phyloP scores from a whole-genome alignment of 2,329 filamentous ascomycete species.

The Aspergillus floridensis region DNA sequence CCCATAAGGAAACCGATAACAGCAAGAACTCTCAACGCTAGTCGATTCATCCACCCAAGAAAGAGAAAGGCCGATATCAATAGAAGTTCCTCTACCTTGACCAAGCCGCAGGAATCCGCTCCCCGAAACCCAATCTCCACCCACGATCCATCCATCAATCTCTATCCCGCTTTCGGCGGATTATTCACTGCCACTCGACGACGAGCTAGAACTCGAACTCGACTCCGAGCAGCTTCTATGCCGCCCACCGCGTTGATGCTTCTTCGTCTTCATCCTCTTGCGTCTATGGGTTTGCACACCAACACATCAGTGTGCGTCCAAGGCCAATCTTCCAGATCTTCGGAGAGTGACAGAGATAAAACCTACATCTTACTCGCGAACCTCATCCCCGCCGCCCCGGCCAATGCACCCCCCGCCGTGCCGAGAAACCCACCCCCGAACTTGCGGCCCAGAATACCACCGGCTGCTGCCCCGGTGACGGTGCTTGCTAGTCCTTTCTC shows the following conservation, averaged over 20 bases:
- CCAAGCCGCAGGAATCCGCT: no score
- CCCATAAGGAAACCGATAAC: no score
- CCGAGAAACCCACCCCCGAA: conserved; percentile 34
- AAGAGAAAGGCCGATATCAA: no score
- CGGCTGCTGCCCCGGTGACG: conserved; percentile 37
- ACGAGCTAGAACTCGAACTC: conserved; percentile 17
- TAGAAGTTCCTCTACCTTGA: no score
- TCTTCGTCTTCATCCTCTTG: conserved; percentile 27
- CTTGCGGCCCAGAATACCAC: conserved; percentile 36
- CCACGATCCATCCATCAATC: no score
- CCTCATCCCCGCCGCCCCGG: conserved; percentile 34
- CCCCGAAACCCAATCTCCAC: no score
- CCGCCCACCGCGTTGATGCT: conserved; percentile 12
- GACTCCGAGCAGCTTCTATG: conserved; percentile 15
- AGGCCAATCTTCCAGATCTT: no score
- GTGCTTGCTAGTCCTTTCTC: conserved; percentile 39
- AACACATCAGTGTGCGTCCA: conserved; percentile 6
- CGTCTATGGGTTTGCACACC: no score
- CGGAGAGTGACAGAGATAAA: no score
- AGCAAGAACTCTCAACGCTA: no score
- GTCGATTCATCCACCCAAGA: no score
- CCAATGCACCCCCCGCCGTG: conserved; percentile 33
- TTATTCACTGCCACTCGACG: conserved; percentile 1
- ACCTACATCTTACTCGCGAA: conserved; percentile 28
- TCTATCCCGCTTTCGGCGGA: no score